phyloP scores from a whole-genome alignment of 345 rosid species.

The Rhodamnia rubescens region DNA sequence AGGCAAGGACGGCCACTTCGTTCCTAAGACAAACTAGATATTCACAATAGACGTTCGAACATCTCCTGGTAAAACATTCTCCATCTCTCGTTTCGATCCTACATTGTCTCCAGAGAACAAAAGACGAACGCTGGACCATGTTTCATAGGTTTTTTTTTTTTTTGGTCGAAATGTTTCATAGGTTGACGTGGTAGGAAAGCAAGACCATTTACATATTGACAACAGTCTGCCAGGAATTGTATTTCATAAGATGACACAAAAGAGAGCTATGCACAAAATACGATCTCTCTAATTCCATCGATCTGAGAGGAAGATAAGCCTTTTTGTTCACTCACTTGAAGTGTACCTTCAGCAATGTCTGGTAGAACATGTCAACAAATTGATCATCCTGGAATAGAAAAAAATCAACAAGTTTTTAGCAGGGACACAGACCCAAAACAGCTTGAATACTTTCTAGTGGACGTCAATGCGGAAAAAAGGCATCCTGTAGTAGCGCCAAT shows the following conservation, averaged over 20 bases:
- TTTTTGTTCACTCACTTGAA: constrained; percentile 17
- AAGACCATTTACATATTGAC: neutral
- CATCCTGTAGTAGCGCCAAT: neutral
- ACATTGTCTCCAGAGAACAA: neutral
- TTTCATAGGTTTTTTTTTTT: neutral
- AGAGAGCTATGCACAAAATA: neutral
- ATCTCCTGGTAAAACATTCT: neutral
- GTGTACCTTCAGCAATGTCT: constrained; percentile 37
- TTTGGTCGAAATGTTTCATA: too few relatives aligned
- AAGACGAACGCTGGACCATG: neutral
- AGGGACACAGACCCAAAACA: neutral
- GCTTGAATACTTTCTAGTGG: neutral
- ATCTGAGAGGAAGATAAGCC: neutral
- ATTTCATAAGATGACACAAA: neutral
- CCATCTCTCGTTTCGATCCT: neutral
- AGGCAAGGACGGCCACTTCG: neutral
- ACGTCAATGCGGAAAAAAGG: neutral
- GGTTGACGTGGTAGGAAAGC: neutral
- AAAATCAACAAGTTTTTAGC: neutral
- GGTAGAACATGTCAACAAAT: constrained; percentile 52
- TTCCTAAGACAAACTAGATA: neutral
- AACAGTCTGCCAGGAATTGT: neutral
- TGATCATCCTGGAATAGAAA: constrained; percentile 42
- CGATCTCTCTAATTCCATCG: neutral
- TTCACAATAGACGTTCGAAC: neutral